Evolutionary conservation across 148 eudicot genomes (phyloP), one percentile per base, ranked within the genome.

Genomic region (Silene conica): DNA sequence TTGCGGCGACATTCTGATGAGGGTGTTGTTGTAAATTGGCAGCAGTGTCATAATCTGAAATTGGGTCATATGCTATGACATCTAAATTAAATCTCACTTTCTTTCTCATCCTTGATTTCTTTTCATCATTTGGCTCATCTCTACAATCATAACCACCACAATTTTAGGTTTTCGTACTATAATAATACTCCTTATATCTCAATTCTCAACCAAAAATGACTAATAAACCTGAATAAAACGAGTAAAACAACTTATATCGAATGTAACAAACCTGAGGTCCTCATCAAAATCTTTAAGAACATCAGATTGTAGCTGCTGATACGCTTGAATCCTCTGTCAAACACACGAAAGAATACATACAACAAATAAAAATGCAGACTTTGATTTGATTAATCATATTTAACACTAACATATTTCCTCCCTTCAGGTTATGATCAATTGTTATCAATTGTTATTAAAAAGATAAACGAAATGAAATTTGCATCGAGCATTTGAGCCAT

Each of bases 11-110:
- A 11, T 68, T 65, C 19, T 69, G 73, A 38, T 57, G 38, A 18
- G 13, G 45, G 12, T 74, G 78, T 13, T 70, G 79, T 76, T 79
- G 41, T 65, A 21, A 20, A 54, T 23, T 34, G 57, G 61, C 15
- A 55, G 61, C 15, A 55, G 76, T 6, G n/a, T 79, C 77, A 1
- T 81, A 75, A 5, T 65, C n/a, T 59, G 74, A 76, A 58, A 41
- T 64, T 63, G 90, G 92, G 74, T 91, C 94, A 41, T 91, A 91
- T 25, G 82, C 76, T 73, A 84, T 87, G 71, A 91, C 92, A 62
- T 86, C 82, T 78, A 88, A 75, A 58, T 89, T 83, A 67, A 91
- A 91, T 83, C 87, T 86, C 23, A 89, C 93, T 80, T 85, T 91
- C 84, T 91, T 91, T 77, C 72, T 84, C 5, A 82, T 71, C 48